A percentile compares a stretch with the other conserved stretches of the same genome.
Conservation (phyloP, 2,329 filamentous ascomycete genomes). For the Clonostachys rosea region DNA sequence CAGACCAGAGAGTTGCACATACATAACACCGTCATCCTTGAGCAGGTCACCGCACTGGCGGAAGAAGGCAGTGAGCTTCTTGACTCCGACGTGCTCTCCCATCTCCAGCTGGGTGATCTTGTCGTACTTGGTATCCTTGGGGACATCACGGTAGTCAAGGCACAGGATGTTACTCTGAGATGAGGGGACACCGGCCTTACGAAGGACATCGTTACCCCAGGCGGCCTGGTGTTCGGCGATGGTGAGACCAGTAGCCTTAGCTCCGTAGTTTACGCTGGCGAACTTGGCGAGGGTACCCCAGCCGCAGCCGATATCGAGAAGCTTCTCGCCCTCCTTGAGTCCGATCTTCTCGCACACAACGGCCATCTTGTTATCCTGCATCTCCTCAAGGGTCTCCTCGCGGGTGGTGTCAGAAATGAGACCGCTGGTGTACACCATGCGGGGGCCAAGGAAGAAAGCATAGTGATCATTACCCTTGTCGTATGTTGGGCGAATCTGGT, state of each 20-base stretch:
- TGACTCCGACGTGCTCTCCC: slow-evolving; percentile 97
- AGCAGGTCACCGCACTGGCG: slow-evolving; percentile 91
- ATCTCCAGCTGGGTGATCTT: slow-evolving; percentile 98
- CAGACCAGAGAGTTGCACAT: slow-evolving; percentile 91
- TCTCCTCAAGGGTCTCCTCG: slow-evolving; percentile 89
- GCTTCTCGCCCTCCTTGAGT: slow-evolving; percentile 71
- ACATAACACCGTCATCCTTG: slow-evolving; percentile 93
- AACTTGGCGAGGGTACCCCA: slow-evolving; percentile 94
- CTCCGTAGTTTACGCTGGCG: slow-evolving; percentile 87
- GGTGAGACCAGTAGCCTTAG: slow-evolving; percentile 81
- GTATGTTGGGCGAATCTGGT: slow-evolving; percentile 96
- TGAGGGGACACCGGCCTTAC: slow-evolving; percentile 76
- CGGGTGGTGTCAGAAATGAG: slow-evolving; percentile 82
- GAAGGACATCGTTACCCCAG: slow-evolving; percentile 90
- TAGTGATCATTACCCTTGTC: slow-evolving; percentile 98
- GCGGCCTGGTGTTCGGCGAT: slow-evolving; percentile 94
- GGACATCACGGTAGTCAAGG: slow-evolving; percentile 96
- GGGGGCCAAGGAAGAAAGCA: slow-evolving; percentile 94
- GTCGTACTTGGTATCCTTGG: slow-evolving; percentile 61
- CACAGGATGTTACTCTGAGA: slow-evolving; percentile 89
- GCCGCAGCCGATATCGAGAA: slow-evolving; percentile 95
- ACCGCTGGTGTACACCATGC: slow-evolving; percentile 98
- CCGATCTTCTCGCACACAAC: slow-evolving; percentile 95
- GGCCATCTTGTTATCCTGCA: slow-evolving; percentile 96
- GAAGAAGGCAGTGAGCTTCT: slow-evolving; percentile 77